These are phyloP conservation scores for Micractinium sp. DNA, from an alignment of 139 green algal genomes.

Conservation along the genomic window DNA sequence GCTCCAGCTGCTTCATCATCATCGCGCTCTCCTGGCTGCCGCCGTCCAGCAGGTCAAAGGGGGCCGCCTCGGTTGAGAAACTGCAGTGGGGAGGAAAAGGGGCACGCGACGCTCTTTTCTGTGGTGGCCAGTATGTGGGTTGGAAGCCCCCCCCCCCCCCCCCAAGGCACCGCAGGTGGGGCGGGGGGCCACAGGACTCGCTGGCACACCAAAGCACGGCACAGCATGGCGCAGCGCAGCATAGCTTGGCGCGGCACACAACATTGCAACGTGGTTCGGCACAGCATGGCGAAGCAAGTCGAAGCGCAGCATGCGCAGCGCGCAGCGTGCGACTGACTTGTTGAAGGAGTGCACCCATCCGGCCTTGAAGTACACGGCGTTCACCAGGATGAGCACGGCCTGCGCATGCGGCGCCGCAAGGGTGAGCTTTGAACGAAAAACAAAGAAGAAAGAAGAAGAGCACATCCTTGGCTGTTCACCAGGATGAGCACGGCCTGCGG, in stretches of 20 bases:
- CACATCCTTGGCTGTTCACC: no score
- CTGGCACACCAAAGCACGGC: no score
- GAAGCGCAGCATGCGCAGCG: no score
- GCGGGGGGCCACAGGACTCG: background rate
- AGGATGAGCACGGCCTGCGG: no score
- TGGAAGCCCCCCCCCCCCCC: no score
- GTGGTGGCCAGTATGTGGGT: background rate
- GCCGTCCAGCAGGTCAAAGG: background rate
- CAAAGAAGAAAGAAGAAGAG: no score
- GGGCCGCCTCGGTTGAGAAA: background rate
- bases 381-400: conserved; percentile 30
- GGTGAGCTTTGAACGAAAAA: no score
- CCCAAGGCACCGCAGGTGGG: background rate
- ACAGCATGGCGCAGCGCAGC: background rate
- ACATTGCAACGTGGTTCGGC: no score
- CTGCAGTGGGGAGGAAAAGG: background rate
- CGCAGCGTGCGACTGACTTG: conserved; percentile 1
- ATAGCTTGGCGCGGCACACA: no score
- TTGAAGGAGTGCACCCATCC: conserved; percentile 32
- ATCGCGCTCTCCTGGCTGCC: background rate
- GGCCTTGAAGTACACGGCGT: conserved; percentile 50
- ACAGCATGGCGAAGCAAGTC: background rate
- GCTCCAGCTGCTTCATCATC: conserved; percentile 4
- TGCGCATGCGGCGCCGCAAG: background rate
- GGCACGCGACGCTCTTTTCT: background rate